Conservation (phyloP, 805 yeast genomes). For the Wickerhamiella cacticola region DNA sequence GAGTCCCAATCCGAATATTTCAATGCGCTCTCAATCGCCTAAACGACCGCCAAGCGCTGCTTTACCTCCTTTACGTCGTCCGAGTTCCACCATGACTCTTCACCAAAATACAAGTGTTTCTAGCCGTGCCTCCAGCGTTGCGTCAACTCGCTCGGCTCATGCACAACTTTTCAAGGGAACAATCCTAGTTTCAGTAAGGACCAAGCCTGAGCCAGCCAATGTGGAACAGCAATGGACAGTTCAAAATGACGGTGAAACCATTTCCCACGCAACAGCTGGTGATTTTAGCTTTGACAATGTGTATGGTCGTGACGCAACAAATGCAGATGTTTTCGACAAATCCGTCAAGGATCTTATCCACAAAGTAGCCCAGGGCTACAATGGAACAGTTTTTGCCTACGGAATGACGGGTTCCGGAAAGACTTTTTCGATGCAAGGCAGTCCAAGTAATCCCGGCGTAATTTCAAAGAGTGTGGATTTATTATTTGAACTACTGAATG, state of each 20-base stretch:
- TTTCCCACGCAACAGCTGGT: slow-evolving; percentile 34
- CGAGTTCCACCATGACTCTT: slow-evolving; percentile 20
- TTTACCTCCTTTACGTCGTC: slow-evolving; percentile 16
- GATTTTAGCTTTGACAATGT: slow-evolving; percentile 70
- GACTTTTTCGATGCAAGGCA: slow-evolving; percentile 76
- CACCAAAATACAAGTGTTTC: neutral
- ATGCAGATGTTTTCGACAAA: slow-evolving; percentile 47
- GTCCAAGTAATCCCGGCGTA: slow-evolving; percentile 47
- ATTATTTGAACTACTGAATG: slow-evolving; percentile 35
- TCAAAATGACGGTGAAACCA: neutral
- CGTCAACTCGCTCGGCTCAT: neutral
- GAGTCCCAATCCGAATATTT: neutral
- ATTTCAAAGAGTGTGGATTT: slow-evolving; percentile 55
- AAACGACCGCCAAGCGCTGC: slow-evolving; percentile 7
- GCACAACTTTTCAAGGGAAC: slow-evolving; percentile 43
- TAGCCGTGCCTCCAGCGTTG: slow-evolving; percentile 10
- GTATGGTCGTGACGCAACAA: slow-evolving; percentile 44
- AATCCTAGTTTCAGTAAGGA: slow-evolving; percentile 65
- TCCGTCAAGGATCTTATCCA: slow-evolving; percentile 43
- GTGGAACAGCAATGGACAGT: slow-evolving; percentile 13
- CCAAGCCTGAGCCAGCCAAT: slow-evolving; percentile 41
- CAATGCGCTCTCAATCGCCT: slow-evolving; percentile 6
- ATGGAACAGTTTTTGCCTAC: slow-evolving; percentile 84
- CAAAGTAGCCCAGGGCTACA: slow-evolving; percentile 58
- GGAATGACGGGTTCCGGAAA: slow-evolving; percentile 95